Evolutionary conservation across 2,329 filamentous ascomycete genomes (phyloP).

Genomic region (Alternaria triticimaculans): DNA sequence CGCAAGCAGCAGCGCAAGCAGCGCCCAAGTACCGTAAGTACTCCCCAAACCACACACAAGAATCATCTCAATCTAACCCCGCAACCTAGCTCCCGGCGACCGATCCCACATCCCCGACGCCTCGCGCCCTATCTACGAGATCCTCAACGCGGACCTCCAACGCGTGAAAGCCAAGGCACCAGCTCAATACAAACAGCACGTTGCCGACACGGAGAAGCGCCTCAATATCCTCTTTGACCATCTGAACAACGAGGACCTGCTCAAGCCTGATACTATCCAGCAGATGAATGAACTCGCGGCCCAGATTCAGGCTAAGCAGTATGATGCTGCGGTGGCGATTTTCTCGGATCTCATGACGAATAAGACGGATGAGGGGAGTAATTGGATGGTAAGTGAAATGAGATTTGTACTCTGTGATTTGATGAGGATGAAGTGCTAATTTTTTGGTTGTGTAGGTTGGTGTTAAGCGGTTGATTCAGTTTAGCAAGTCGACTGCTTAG

Average conservation of each 20-base stretch:
- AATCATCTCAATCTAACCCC: conserved; percentile 19
- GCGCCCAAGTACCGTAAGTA: conserved; percentile 74
- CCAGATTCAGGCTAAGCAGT: conserved; percentile 51
- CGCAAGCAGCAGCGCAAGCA: conserved; percentile 57
- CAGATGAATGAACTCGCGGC: conserved; percentile 65
- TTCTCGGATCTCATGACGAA: conserved; percentile 56
- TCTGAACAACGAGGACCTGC: conserved; percentile 91
- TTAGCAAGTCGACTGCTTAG: conserved; percentile 43
- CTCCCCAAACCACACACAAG: conserved; percentile 7
- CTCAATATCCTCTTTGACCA: conserved; percentile 95
- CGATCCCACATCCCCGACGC: conserved; percentile 83
- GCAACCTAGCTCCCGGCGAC: conserved; percentile 69
- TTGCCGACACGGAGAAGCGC: conserved; percentile 92
- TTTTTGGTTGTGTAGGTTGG: conserved; percentile 28
- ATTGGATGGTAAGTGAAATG: conserved; percentile 57
- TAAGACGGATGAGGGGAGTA: conserved; percentile 57
- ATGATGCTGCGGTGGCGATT: conserved; percentile 53
- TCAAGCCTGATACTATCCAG: conserved; percentile 78
- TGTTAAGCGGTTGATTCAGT: conserved; percentile 48
- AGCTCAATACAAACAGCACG: conserved; percentile 82
- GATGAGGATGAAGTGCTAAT: conserved; percentile 5
- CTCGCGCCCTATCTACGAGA: conserved; percentile 80
- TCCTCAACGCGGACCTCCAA: conserved; percentile 83
- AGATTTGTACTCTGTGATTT: neutral
- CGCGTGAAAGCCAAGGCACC: conserved; percentile 87